Base-by-base conservation (phyloP, 768 basidiomycete species). In the Crepidotus variabilis region DNA sequence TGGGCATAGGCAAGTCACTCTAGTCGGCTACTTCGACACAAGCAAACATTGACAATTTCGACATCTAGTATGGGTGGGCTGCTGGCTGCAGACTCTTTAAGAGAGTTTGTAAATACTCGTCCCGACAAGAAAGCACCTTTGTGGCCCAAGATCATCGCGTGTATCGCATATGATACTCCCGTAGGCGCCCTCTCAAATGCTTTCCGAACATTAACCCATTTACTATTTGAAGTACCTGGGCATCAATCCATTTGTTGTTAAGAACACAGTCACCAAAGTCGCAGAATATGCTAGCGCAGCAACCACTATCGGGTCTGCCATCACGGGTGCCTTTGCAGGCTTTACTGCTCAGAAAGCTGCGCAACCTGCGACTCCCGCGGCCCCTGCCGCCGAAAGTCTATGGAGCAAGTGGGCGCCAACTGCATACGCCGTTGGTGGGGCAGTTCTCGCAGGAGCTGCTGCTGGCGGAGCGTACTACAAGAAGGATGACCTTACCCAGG, bases 121-220 rank as follows among this genome's bases (percentile, higher is more conserved):
- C 84, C 88, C 5, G 86, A 91, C 60, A 72, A 73, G 50, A 66
- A 71, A 10, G 84, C 84, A 2, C 85, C 89, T 0, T 70, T 96
- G 4, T 98, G 94, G 94, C 95, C 94, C 1, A 85, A 82, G 51
- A 88, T 97, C 54, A 80, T 95, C 21, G 94, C 87, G 0, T 87
- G 85, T 59, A 74, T 93, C 48, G 88, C 94, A 6, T 96, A 89
- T 65, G 94, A 98, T 65, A 96, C 95, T 0, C 95, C 94, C 9
- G 94, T 92, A 70, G 64, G 84, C 67, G 32, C 51, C n/a, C n/a
- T 61, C 22, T 8, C 47, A 7, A 18, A 20, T 22, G 46, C 53
- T 24, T 39, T 8, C 11, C 20, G 16, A 33, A 39, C 22, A 36
- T 49, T 7, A 36, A 18, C 50, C 57, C 33, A 55, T 49, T 33